Evolutionary conservation across 139 green algal genomes (phyloP).

Genomic region (Picochlorum sp.): DNA sequence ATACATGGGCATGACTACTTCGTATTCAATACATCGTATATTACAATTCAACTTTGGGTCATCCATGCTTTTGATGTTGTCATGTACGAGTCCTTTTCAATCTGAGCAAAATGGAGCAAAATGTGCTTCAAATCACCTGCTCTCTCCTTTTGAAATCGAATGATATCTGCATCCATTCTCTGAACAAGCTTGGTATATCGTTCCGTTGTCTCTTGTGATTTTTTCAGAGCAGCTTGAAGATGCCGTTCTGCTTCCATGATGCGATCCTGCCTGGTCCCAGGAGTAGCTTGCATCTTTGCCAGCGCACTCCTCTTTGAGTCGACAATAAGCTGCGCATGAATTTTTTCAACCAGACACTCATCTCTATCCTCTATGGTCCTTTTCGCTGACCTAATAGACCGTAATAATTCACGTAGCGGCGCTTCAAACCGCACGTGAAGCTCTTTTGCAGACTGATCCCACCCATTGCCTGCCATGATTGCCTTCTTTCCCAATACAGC

Average conservation of each 20-base stretch:
- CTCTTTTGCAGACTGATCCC: neutral
- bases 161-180: slow-evolving; percentile 78
- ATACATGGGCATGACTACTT: too few relatives aligned
- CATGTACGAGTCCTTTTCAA: slow-evolving; percentile 32
- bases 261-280: slow-evolving; percentile 50
- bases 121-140: slow-evolving; percentile 60
- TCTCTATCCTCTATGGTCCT: slow-evolving; percentile 56
- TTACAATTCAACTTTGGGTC: too few relatives aligned
- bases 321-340: slow-evolving; percentile 45
- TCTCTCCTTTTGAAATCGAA: slow-evolving; percentile 71
- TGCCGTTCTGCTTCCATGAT: slow-evolving; percentile 67
- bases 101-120: slow-evolving; percentile 69
- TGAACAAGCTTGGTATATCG: slow-evolving; percentile 50
- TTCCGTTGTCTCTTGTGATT: slow-evolving; percentile 38
- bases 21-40: too few relatives aligned
- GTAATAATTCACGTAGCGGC: slow-evolving; percentile 75
- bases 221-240: slow-evolving; percentile 45
- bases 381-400: slow-evolving; percentile 56
- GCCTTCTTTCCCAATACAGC: slow-evolving; percentile 27
- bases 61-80: slow-evolving; percentile 53
- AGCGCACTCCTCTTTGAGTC: slow-evolving; percentile 59
- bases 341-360: slow-evolving; percentile 35
- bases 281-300: slow-evolving; percentile 62
- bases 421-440: slow-evolving; percentile 60
- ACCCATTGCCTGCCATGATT: neutral